Evolutionary conservation across 305 asterid species (phyloP), one percentile per base, ranked within the genome.

Genomic region (Fraxinus paxiana): DNA sequence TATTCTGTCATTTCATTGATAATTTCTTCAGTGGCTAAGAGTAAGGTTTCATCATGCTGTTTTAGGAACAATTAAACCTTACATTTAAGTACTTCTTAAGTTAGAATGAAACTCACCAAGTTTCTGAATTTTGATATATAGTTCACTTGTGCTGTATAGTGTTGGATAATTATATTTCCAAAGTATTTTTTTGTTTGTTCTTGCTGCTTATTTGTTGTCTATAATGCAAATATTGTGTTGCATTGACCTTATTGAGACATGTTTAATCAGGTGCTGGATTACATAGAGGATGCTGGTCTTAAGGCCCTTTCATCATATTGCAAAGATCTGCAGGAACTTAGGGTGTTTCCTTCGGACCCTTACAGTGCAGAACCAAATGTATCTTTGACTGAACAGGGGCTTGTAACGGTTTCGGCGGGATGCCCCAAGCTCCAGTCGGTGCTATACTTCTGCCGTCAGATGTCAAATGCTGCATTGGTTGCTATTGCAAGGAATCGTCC

Each of bases 311-410:
- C 98, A 0, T 46, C 91, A 28, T 86, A 95, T 56, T 96, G 99
- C 89, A 96, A 94, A 87, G 92, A 89, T 84, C 90, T 96, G 76
- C 93, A 87, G 51, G 98, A 94, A 72, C 92, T 96, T 37, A 88
- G 99, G 79, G 99, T 96, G 26, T 96, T 96, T 74, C 99, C 98
- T 31, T 96, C 99, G 0, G 98, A 94, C 51, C 99, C 98, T 51
- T 94, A 79, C 56, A 95, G 84, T 73, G 93, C 90, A 31, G 99
- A 92, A 41, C 91, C 96, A 17, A 88, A 94, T 37, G 94, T 92
- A 7, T 86, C 90, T 43, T 84, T 96, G 83, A 96, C 99, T 0
- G 99, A 96, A 84, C 90, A 86, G 71, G 99, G 99, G 61, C 99
- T 96, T 35, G 97, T 92, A 65, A 80, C 93, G 4, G 98, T 96